Evolutionary conservation across 257 asterid genomes (phyloP).

Genomic region (Linderniella brevidens): DNA sequence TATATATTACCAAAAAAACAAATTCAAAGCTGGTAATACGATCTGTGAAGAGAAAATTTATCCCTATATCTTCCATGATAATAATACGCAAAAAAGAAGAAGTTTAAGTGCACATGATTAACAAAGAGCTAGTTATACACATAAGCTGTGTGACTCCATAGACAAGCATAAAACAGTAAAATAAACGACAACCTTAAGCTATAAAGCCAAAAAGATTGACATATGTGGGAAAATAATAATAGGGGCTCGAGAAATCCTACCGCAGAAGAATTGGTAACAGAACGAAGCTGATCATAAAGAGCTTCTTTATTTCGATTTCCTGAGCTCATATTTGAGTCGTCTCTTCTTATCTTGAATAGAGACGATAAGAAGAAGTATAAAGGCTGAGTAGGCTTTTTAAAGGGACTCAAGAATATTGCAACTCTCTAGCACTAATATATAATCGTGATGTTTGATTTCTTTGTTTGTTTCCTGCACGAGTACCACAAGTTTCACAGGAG

Average conservation of each 20-base stretch:
- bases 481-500: slow-evolving; percentile 23
- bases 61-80: no score
- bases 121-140: no score
- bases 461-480: slow-evolving; percentile 38
- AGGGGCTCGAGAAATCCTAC: slow-evolving; percentile 20
- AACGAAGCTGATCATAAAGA: slow-evolving; percentile 32
- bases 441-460: slow-evolving; percentile 11
- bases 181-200: background rate
- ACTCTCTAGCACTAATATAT: slow-evolving; percentile 4
- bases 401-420: slow-evolving; percentile 10
- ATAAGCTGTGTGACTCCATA: no score
- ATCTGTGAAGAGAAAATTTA: no score
- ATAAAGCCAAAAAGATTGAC: background rate
- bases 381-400: slow-evolving; percentile 15
- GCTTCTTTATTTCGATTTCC: slow-evolving; percentile 22
- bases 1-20: no score
- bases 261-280: slow-evolving; percentile 38
- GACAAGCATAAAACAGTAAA: no score
- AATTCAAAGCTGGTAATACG: no score
- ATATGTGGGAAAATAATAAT: background rate
- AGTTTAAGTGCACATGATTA: no score
- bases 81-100: no score
- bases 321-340: slow-evolving; percentile 18
- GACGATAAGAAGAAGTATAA: background rate
- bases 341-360: background rate